A percentile compares a stretch with the other conserved stretches of the same genome.
These are phyloP conservation scores for Melanogaster broomeanus DNA, from an alignment of 768 basidiomycete species.

Conservation along the genomic window DNA sequence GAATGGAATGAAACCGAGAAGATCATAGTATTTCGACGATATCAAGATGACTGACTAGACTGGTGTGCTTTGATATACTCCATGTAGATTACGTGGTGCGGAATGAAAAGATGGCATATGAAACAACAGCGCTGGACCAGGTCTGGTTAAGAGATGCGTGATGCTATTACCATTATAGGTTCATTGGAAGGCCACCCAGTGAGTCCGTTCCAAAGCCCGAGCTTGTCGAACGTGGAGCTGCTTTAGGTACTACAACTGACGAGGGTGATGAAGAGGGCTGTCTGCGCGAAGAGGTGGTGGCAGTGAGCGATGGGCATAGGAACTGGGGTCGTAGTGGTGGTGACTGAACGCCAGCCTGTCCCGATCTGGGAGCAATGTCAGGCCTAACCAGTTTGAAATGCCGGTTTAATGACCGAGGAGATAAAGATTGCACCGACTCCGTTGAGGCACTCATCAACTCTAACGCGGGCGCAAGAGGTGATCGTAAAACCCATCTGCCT, in stretches of 20 bases:
- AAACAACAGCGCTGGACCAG: constrained; percentile 7
- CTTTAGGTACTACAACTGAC: not conserved
- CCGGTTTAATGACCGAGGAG: not conserved
- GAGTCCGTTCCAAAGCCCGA: constrained; percentile 25
- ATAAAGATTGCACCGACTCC: not conserved
- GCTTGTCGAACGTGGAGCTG: constrained; percentile 6
- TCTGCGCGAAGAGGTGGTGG: not conserved
- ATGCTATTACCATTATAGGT: constrained; percentile 13
- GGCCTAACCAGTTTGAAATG: not conserved
- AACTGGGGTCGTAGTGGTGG: not conserved
- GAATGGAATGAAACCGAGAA: no score
- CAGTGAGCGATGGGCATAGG: constrained; percentile 7
- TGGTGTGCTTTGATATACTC: no score
- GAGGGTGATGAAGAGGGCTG: constrained; percentile 5
- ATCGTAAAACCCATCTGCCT: not conserved
- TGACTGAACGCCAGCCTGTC: not conserved
- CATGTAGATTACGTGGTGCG: no score
- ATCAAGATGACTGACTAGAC: no score
- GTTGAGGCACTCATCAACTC: constrained; percentile 1
- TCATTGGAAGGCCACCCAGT: constrained; percentile 15
- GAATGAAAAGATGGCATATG: constrained; percentile 4
- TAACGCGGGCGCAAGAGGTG: not conserved
- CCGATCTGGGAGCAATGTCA: not conserved
- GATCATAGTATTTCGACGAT: no score
- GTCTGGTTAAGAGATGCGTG: constrained; percentile 22